Evolutionary conservation across 2,329 filamentous ascomycete species (phyloP).

Genomic region (Colletotrichum falcatum): DNA sequence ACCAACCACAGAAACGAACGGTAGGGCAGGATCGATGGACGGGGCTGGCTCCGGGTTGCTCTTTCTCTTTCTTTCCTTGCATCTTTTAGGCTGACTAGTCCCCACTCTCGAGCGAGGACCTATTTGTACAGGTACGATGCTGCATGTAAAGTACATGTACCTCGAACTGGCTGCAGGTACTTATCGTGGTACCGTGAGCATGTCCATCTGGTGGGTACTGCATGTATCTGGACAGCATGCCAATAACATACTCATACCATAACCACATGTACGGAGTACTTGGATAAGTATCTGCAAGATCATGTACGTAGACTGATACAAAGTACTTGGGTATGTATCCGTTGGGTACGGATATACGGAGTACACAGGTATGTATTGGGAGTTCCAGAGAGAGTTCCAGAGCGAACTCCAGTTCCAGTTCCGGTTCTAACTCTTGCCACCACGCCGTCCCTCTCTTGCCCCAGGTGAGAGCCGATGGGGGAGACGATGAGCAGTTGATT

Average conservation of each 20-base stretch:
- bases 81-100: not conserved
- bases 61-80: not conserved
- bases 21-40: conserved; percentile 13
- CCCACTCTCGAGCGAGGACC: conserved; percentile 1
- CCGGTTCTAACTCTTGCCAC: not conserved
- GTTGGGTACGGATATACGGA: too few species aligned
- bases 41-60: conserved; percentile 34
- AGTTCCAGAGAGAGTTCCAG: not conserved
- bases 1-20: conserved; percentile 18
- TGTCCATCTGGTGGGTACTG: too few species aligned
- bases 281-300: too few species aligned
- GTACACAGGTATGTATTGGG: too few species aligned
- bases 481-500: conserved; percentile 5
- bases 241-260: too few species aligned
- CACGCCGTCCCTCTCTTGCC: not conserved
- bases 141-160: too few species aligned
- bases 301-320: too few species aligned
- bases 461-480: conserved; percentile 9
- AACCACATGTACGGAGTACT: too few species aligned
- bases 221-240: too few species aligned
- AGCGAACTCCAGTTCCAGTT: not conserved
- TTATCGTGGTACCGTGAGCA: too few species aligned
- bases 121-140: not conserved
- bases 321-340: too few species aligned
- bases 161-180: too few species aligned